Conservation (phyloP, 2,329 filamentous ascomycete species). For the Emergomyces africanus region DNA sequence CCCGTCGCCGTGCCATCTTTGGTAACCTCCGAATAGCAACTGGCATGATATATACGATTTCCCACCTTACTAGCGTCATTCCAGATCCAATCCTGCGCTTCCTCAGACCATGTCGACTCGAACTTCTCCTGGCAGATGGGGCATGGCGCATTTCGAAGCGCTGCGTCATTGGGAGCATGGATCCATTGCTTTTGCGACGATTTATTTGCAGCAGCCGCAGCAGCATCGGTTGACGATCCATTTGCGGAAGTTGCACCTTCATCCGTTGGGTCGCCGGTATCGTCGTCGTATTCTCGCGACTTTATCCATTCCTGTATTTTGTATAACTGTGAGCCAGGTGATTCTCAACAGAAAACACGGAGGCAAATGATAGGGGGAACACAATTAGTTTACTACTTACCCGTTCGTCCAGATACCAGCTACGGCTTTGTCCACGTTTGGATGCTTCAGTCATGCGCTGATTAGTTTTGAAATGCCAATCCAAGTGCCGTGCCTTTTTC, state of each 20-base stretch:
- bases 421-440: slow-evolving; percentile 76
- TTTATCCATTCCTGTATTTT: slow-evolving; percentile 68
- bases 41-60: slow-evolving; percentile 74
- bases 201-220: slow-evolving; percentile 34
- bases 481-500: slow-evolving; percentile 83
- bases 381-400: slow-evolving; percentile 36
- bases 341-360: not conserved
- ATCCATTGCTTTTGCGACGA: slow-evolving; percentile 59
- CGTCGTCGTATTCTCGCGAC: slow-evolving; percentile 66
- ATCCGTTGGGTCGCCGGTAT: slow-evolving; percentile 35
- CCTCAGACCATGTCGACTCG: slow-evolving; percentile 80
- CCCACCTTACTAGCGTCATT: slow-evolving; percentile 72
- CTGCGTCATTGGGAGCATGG: slow-evolving; percentile 66
- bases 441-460: slow-evolving; percentile 76
- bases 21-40: slow-evolving; percentile 72
- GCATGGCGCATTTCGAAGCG: slow-evolving; percentile 63
- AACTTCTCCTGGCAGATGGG: slow-evolving; percentile 95
- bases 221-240: slow-evolving; percentile 27
- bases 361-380: not conserved
- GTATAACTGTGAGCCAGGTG: slow-evolving; percentile 9
- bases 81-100: slow-evolving; percentile 95
- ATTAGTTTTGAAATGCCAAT: slow-evolving; percentile 96
- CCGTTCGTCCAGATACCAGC: slow-evolving; percentile 87
- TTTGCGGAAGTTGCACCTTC: slow-evolving; percentile 28
- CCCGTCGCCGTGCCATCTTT: slow-evolving; percentile 41